Conservation (phyloP, 495 filamentous ascomycete species). For the Aspergillus leporis region DNA sequence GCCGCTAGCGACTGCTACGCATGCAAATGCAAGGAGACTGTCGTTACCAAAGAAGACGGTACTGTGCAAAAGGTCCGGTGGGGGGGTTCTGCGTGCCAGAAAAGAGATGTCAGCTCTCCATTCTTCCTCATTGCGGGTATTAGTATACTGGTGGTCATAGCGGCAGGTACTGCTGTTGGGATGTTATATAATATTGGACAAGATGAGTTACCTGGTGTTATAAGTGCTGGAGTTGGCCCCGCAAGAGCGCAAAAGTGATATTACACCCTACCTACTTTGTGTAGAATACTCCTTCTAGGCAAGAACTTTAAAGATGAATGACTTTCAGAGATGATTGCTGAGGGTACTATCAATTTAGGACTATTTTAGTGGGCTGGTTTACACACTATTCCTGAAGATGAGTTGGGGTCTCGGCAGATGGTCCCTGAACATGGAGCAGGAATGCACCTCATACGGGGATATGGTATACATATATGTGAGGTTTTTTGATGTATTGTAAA, state of each 20-base stretch:
- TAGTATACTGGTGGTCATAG: constrained; percentile 59
- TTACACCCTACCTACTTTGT: not conserved
- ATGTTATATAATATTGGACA: constrained; percentile 77
- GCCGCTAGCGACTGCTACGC: constrained; percentile 62
- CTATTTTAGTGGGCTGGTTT: no score
- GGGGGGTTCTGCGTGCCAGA: constrained; percentile 87
- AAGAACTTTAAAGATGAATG: not conserved
- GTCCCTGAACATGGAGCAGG: not conserved
- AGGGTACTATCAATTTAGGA: not conserved
- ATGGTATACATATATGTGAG: not conserved
- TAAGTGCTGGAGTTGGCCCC: constrained; percentile 78
- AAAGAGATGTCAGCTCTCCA: constrained; percentile 80
- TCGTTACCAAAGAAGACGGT: constrained; percentile 48
- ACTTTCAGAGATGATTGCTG: not conserved
- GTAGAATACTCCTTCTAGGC: not conserved
- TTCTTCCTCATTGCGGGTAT: constrained; percentile 84
- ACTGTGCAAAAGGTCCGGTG: constrained; percentile 58
- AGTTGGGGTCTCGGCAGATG: not conserved
- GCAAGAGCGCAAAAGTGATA: constrained; percentile 44
- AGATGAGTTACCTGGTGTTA: constrained; percentile 78
- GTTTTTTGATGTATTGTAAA: not conserved
- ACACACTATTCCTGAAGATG: no score
- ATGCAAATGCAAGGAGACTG: constrained; percentile 66
- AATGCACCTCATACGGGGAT: not conserved
- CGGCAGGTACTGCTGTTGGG: constrained; percentile 66